Base-by-base conservation (phyloP, 345 rosid species). In the Microthlaspi erraticum region DNA sequence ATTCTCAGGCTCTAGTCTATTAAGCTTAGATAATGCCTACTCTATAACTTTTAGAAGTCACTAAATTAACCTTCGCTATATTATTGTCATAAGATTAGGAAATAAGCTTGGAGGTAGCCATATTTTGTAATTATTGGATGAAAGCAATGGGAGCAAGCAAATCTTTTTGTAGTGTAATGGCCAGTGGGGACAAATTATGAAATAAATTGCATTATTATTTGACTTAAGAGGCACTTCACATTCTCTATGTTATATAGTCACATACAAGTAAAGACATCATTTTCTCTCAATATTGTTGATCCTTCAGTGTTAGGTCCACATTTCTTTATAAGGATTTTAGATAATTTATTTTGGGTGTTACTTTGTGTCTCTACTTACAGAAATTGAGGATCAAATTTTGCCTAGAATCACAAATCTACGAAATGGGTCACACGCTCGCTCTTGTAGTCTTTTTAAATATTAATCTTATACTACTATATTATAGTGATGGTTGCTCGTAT, bases 261-360 rank as follows among this genome's bases (percentile, higher is more conserved):
- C 39, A 61, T 54, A 32, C 32, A 31, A 54, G 20, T 17, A 64
- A n/a, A 34, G 5, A 34, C 13, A 64, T 64, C 56, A 0, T 64
- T 48, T 29, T 48, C 56, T n/a, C 50, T 64, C 39, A 26, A 43
- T 29, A n/a, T 31, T 16, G 38, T 54, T 54, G 39, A 16, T 36
- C 64, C 64, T 58, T 38, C 5, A 8, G 31, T 16, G 60, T 9
- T 29, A 34, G 68, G 68, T 10, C 68, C 68, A 64, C 57, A 19
- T 49, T 18, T 64, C 6, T 16, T 18, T 26, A 19, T 18, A 7
- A 33, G 14, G 44, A 33, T 64, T 36, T 36, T 58, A 11, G 45
- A 10, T 39, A 1, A 10, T 38, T 58, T 58, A 2, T 58, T 59
- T 36, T 64, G 69, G 36, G 36, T 64, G 19, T 50, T 64, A 19